phyloP scores from a whole-genome alignment of 139 green algal species.

The Mychonastes homosphaera region DNA sequence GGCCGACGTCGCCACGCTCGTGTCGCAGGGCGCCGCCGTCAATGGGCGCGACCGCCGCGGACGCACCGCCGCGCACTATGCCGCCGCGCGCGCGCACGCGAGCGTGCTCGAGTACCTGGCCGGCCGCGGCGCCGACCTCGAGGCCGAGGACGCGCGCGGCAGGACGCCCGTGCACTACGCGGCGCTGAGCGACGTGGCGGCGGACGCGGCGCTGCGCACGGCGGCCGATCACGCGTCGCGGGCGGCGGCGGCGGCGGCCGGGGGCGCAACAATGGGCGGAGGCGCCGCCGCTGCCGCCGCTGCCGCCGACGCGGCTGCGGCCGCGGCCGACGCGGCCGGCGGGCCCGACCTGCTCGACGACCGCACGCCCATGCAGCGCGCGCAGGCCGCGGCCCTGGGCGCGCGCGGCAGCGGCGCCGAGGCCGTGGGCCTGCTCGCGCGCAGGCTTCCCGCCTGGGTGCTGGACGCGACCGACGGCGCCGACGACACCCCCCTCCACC shows the following conservation, averaged over 20 bases:
- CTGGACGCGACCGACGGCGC: constrained; percentile 37
- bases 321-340: too few species aligned
- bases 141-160: constrained; percentile 45
- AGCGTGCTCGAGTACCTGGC: constrained; percentile 36
- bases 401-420: too few species aligned
- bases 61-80: constrained; percentile 46
- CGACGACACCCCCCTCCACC: constrained; percentile 53
- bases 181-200: too few species aligned
- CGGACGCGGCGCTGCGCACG: constrained; percentile 16
- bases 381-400: too few species aligned
- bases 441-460: too few species aligned
- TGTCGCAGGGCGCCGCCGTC: constrained; percentile 40
- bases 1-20: constrained; percentile 47
- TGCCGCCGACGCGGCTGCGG: neutral
- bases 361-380: too few species aligned
- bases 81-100: constrained; percentile 40
- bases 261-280: too few species aligned
- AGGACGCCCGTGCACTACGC: constrained; percentile 56
- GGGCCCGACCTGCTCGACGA: too few species aligned
- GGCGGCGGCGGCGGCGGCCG: too few species aligned
- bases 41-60: constrained; percentile 43
- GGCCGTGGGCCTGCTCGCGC: too few species aligned
- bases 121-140: constrained; percentile 42
- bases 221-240: too few species aligned
- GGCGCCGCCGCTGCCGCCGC: neutral